Evolutionary conservation across 164 flowering plant genomes (phyloP).

Genomic region (Warburgia ugandensis): DNA sequence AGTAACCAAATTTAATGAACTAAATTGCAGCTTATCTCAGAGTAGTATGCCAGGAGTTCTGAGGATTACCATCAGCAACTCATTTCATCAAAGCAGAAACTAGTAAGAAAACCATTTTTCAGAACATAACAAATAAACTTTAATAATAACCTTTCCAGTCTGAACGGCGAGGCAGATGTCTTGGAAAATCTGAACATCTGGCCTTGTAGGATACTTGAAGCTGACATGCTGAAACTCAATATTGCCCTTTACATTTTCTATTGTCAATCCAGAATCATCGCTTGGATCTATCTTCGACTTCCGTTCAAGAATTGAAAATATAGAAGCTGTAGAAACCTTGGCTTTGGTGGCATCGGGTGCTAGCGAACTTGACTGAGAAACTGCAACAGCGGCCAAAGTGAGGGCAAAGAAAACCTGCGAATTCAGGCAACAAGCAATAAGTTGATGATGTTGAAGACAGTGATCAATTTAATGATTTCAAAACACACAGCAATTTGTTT

Average conservation of each 20-base stretch:
- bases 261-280: slow-evolving; percentile 29
- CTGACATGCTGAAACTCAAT: slow-evolving; percentile 40
- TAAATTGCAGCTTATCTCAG: too few species aligned
- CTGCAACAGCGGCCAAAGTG: slow-evolving; percentile 28
- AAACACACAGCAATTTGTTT: too few species aligned
- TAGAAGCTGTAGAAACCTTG: slow-evolving; percentile 31
- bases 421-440: too few species aligned
- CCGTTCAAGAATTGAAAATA: slow-evolving; percentile 39
- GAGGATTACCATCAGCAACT: too few species aligned
- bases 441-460: too few species aligned
- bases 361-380: slow-evolving; percentile 34
- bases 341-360: slow-evolving; percentile 37
- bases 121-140: too few species aligned
- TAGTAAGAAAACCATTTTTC: too few species aligned
- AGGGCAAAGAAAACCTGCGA: slow-evolving; percentile 49
- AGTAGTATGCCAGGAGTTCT: too few species aligned
- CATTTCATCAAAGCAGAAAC: too few species aligned
- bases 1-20: too few species aligned
- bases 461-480: too few species aligned
- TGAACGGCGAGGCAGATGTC: slow-evolving; percentile 36
- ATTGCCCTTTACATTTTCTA: slow-evolving; percentile 36
- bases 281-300: slow-evolving; percentile 40
- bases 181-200: slow-evolving; percentile 31
- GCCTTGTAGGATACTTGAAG: slow-evolving; percentile 48
- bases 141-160: slow-evolving; percentile 50